Percentiles rank a stretch among this genome's conserved stretches.
Conservation (phyloP, 2,329 filamentous ascomycete genomes). For the Atkinsonella texensis region DNA sequence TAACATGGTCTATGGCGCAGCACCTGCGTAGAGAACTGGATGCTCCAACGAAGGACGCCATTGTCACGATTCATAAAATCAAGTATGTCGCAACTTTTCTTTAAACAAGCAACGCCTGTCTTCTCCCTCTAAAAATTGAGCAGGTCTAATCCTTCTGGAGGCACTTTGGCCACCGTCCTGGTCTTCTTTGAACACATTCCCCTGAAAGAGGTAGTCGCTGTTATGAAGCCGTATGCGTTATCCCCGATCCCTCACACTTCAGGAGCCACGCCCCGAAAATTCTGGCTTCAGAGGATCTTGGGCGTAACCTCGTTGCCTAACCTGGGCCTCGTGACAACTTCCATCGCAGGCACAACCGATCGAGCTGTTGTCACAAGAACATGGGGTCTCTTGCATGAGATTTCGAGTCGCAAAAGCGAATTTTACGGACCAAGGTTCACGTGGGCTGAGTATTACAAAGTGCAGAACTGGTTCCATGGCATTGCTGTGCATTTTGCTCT, state of each 20-base stretch:
- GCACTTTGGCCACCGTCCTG: constrained; percentile 57
- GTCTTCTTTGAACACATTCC: constrained; percentile 41
- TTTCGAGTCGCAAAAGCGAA: constrained; percentile 29
- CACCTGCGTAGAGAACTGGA: constrained; percentile 37
- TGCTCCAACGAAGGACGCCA: constrained; percentile 39
- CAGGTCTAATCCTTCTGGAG: constrained; percentile 42
- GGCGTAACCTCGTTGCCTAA: constrained; percentile 36
- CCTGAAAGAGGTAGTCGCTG: constrained; percentile 32
- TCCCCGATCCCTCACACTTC: constrained; percentile 41
- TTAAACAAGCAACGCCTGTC: background rate
- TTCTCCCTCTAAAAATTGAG: background rate
- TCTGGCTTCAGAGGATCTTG: constrained; percentile 33
- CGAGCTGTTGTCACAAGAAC: constrained; percentile 44
- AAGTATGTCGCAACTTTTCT: constrained; percentile 17
- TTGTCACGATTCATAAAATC: constrained; percentile 34
- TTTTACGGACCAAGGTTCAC: constrained; percentile 51
- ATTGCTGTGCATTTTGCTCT: constrained; percentile 38
- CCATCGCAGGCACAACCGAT: constrained; percentile 37
- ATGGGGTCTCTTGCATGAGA: constrained; percentile 46
- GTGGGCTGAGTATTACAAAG: constrained; percentile 42
- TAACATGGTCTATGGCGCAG: constrained; percentile 41
- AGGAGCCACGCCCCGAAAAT: constrained; percentile 15
- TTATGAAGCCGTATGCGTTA: constrained; percentile 39
- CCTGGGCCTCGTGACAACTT: constrained; percentile 45
- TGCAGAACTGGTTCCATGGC: constrained; percentile 37